Evolutionary conservation across 2,329 filamentous ascomycete species (phyloP).

Genomic region (Diaporthe citri): DNA sequence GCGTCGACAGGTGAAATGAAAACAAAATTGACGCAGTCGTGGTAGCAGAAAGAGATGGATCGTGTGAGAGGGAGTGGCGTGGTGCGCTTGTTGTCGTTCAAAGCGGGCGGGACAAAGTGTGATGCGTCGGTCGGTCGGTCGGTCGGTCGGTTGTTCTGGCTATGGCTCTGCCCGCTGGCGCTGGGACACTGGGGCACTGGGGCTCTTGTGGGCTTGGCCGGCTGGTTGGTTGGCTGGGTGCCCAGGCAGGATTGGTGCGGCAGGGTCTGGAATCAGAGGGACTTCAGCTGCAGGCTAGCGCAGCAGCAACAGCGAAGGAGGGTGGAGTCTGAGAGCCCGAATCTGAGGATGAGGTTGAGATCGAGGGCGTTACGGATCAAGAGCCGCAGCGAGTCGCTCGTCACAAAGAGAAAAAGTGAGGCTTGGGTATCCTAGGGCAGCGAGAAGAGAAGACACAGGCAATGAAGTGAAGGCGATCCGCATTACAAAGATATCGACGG

Average conservation of each 20-base stretch:
- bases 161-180: constrained; percentile 21
- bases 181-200: constrained; percentile 24
- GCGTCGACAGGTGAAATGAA: constrained; percentile 12
- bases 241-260: constrained; percentile 22
- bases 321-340: constrained; percentile 4
- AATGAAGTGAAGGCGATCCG: not conserved
- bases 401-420: not conserved
- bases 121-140: constrained; percentile 20
- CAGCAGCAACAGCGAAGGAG: constrained; percentile 20
- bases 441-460: not conserved
- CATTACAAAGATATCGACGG: constrained; percentile 6
- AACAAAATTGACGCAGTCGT: constrained; percentile 20
- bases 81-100: constrained; percentile 14
- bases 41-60: constrained; percentile 20
- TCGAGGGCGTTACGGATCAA: not conserved
- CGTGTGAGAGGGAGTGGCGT: constrained; percentile 27
- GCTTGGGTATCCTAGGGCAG: constrained; percentile 19
- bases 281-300: constrained; percentile 26
- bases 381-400: not conserved
- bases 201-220: constrained; percentile 22
- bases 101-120: constrained; percentile 29
- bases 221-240: constrained; percentile 28
- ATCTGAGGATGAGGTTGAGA: not conserved
- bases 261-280: constrained; percentile 29
- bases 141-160: constrained; percentile 25